Percentiles rank a stretch among this genome's conserved stretches.
Conservation (phyloP, 495 filamentous ascomycete genomes). For the Xylaria telfairii region DNA sequence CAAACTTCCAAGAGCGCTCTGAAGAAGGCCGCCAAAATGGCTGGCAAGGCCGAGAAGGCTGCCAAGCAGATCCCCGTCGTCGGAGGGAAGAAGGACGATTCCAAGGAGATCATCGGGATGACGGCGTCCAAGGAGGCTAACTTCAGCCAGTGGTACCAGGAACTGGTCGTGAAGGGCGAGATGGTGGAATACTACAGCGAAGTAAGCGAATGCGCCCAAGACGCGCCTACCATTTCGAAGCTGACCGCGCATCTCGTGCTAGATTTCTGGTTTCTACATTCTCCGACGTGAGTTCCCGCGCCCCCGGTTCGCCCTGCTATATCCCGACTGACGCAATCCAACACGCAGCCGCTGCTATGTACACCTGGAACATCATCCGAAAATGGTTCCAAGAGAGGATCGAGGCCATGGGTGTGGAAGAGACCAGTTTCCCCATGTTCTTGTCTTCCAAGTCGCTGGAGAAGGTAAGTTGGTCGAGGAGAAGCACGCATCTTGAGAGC, state of each 20-base stretch:
- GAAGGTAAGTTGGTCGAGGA: slow-evolving; percentile 58
- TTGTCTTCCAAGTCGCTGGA: slow-evolving; percentile 88
- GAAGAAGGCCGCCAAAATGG: slow-evolving; percentile 72
- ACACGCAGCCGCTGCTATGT: slow-evolving; percentile 69
- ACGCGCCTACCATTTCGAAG: neutral
- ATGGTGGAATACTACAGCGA: slow-evolving; percentile 84
- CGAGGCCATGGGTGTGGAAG: slow-evolving; percentile 87
- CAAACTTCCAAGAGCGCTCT: slow-evolving; percentile 72
- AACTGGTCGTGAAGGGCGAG: slow-evolving; percentile 92
- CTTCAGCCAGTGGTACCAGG: slow-evolving; percentile 93
- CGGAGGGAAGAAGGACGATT: slow-evolving; percentile 57
- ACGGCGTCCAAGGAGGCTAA: slow-evolving; percentile 82
- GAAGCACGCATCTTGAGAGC: neutral
- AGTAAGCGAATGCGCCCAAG: slow-evolving; percentile 11
- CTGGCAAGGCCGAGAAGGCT: slow-evolving; percentile 71
- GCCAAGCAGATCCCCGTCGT: slow-evolving; percentile 61
- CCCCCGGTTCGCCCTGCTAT: neutral
- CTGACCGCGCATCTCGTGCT: slow-evolving; percentile 45
- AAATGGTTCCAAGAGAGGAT: slow-evolving; percentile 87
- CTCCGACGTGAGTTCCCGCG: slow-evolving; percentile 62
- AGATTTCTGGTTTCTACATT: slow-evolving; percentile 96
- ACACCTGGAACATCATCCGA: slow-evolving; percentile 92
- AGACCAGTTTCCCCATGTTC: slow-evolving; percentile 96
- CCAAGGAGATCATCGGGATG: slow-evolving; percentile 76
- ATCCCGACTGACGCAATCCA: slow-evolving; percentile 2